phyloP scores from a whole-genome alignment of 2,329 filamentous ascomycete species.

The Penicillium brasilianum region DNA sequence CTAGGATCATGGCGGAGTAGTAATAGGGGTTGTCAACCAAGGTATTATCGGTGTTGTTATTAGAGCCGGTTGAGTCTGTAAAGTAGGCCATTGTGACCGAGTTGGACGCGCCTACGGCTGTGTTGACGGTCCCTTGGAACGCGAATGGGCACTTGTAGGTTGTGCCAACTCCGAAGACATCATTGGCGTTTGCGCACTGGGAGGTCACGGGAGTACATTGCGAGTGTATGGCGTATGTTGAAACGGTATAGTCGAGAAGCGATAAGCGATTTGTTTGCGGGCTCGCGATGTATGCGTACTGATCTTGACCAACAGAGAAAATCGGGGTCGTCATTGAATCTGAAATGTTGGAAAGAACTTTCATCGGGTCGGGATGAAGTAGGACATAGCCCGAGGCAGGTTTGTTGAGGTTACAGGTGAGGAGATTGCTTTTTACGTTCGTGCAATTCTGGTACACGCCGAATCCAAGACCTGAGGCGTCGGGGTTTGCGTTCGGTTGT shows the following conservation, averaged over 20 bases:
- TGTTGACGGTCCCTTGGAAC: constrained; percentile 4
- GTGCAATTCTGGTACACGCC: constrained; percentile 1
- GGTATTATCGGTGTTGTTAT: constrained; percentile 2
- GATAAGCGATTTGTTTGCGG: background rate
- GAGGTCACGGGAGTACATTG: background rate
- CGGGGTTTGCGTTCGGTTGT: background rate
- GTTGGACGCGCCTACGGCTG: constrained; percentile 1
- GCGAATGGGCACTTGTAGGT: constrained; percentile 1
- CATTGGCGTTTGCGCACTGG: background rate
- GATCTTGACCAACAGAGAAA: background rate
- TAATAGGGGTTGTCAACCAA: background rate
- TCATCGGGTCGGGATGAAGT: background rate
- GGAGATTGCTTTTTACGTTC: background rate
- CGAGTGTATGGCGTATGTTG: constrained; percentile 3
- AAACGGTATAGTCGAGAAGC: background rate
- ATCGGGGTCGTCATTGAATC: background rate
- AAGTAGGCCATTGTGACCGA: constrained; percentile 5
- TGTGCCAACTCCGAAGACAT: background rate
- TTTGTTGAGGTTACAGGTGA: background rate
- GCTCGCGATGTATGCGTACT: background rate
- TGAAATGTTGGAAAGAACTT: constrained; percentile 2
- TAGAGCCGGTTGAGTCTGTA: background rate
- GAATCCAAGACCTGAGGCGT: constrained; percentile 1
- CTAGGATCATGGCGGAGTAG: constrained; percentile 1
- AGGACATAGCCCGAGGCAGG: background rate